Conservation (phyloP, 2,329 filamentous ascomycete species). For the Penicillium glabrum region DNA sequence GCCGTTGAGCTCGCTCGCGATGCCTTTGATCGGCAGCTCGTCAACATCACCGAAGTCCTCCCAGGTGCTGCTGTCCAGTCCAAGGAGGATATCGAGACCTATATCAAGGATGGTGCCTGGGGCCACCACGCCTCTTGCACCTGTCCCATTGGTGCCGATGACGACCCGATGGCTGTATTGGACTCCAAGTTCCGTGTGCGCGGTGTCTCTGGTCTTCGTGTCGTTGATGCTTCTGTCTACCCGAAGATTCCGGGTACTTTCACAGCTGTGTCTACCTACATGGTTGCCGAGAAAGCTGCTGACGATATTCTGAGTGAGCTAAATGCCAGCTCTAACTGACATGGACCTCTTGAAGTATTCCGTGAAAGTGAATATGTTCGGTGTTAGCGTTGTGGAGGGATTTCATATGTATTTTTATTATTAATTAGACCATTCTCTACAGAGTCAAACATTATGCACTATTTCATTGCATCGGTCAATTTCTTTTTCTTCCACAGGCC, state of each 20-base stretch:
- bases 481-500: too few relatives aligned
- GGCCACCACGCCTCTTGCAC: constrained; percentile 49
- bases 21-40: constrained; percentile 13
- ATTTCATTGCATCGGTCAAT: too few relatives aligned
- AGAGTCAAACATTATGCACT: too few relatives aligned
- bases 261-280: constrained; percentile 53
- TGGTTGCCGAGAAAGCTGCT: constrained; percentile 62
- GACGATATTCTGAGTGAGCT: constrained; percentile 48
- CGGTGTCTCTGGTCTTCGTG: constrained; percentile 56
- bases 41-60: not conserved
- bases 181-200: constrained; percentile 59
- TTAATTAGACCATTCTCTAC: too few relatives aligned
- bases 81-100: not conserved
- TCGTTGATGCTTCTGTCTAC: constrained; percentile 63
- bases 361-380: too few relatives aligned
- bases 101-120: constrained; percentile 1
- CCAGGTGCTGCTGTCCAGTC: not conserved
- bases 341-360: too few relatives aligned
- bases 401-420: too few relatives aligned
- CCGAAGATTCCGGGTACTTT: constrained; percentile 58
- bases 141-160: constrained; percentile 55
- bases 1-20: not conserved
- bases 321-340: too few relatives aligned
- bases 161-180: constrained; percentile 56
- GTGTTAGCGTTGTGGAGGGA: too few relatives aligned